Conservation (phyloP, 2,329 filamentous ascomycete species). For the Nigrospora osmanthi region DNA sequence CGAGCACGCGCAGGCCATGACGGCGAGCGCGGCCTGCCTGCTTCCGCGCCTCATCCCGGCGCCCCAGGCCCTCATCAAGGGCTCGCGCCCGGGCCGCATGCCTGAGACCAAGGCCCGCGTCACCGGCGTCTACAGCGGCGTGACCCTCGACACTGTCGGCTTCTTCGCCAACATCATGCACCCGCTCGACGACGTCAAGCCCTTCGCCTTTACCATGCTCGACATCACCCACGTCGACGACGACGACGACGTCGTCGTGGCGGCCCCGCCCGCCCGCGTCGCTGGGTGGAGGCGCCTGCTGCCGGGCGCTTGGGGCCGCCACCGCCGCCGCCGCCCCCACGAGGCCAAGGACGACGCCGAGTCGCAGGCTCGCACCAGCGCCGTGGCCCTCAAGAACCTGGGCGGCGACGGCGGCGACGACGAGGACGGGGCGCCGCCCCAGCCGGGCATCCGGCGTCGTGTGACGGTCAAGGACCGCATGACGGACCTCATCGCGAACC, state of each 20-base stretch:
- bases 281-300: not conserved
- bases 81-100: conserved; percentile 45
- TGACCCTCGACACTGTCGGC: conserved; percentile 44
- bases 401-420: conserved; percentile 17
- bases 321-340: not conserved
- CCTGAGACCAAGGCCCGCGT: conserved; percentile 47
- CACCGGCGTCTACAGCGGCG: conserved; percentile 51
- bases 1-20: conserved; percentile 50
- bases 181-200: conserved; percentile 38
- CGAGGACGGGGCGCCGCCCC: conserved; percentile 11
- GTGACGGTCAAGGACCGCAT: conserved; percentile 30
- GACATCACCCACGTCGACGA: conserved; percentile 36
- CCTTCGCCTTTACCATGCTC: conserved; percentile 40
- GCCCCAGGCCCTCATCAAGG: conserved; percentile 53
- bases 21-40: conserved; percentile 48
- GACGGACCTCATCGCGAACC: conserved; percentile 33
- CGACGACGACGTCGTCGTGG: conserved; percentile 9
- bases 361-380: conserved; percentile 2
- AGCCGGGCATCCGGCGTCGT: conserved; percentile 18
- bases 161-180: conserved; percentile 57
- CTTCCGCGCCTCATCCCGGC: conserved; percentile 55
- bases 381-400: conserved; percentile 8
- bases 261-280: too few species aligned
- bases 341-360: conserved; percentile 7
- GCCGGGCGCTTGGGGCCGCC: not conserved